Evolutionary conservation across 208 protist species (phyloP).

Genomic region (Porcisia deanei): DNA sequence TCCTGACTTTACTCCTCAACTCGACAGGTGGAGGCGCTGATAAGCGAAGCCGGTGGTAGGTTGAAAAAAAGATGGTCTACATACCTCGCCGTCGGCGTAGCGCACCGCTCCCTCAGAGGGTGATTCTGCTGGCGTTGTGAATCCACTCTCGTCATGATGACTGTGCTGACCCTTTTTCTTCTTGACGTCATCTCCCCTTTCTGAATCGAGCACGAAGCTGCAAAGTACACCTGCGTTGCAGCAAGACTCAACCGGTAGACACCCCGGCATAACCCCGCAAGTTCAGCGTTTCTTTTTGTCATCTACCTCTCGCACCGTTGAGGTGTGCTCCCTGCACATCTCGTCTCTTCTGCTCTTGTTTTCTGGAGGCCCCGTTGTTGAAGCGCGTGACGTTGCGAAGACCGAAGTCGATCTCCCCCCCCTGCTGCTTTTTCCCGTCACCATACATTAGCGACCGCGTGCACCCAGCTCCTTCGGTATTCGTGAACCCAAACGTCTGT

Average conservation of each 20-base stretch:
- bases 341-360: background rate
- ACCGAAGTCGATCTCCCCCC: background rate
- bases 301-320: background rate
- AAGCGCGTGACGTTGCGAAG: background rate
- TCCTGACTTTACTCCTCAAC: background rate
- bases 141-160: background rate
- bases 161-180: background rate
- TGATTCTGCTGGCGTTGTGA: background rate
- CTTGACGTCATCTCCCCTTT: background rate
- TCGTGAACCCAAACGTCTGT: slow-evolving; percentile 8
- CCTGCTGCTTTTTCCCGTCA: background rate
- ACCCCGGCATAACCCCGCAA: background rate
- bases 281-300: background rate
- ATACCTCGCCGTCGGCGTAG: background rate
- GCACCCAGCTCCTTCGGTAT: background rate
- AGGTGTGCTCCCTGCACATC: background rate
- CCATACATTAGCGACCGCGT: background rate
- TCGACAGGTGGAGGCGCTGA: background rate
- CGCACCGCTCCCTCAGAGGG: background rate
- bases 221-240: background rate
- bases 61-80: too few relatives aligned
- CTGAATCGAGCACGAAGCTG: background rate
- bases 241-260: background rate
- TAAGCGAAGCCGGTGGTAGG: background rate
- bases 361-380: background rate